These are phyloP conservation scores for Mariannaea elegans DNA, from an alignment of 2,329 filamentous ascomycete genomes.

Conservation along the genomic window DNA sequence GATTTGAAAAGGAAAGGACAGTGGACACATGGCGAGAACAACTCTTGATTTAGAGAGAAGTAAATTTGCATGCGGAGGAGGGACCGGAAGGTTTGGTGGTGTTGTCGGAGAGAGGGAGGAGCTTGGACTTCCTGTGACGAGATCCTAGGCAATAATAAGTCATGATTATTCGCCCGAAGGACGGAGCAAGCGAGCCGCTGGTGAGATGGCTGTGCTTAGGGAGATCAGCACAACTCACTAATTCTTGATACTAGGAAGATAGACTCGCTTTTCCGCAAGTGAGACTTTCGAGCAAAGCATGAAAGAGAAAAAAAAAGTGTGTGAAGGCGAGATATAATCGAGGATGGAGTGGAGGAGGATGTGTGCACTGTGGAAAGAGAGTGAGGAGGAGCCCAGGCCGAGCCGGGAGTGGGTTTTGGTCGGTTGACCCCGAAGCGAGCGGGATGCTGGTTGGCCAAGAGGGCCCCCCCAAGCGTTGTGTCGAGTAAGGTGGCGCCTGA, in stretches of 20 bases:
- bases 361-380: neutral
- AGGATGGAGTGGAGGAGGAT: neutral
- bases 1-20: neutral
- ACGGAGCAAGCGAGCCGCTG: neutral
- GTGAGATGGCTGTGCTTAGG: constrained; percentile 16
- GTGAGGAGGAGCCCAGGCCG: constrained; percentile 15
- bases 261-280: too few relatives aligned
- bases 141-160: constrained; percentile 19
- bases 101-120: constrained; percentile 15
- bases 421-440: constrained; percentile 16
- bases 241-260: too few relatives aligned
- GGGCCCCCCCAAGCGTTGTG: too few relatives aligned
- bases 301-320: neutral
- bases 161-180: constrained; percentile 16
- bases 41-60: neutral
- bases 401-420: constrained; percentile 10
- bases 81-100: constrained; percentile 5
- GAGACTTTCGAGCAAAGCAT: neutral
- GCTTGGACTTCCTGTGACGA: constrained; percentile 10
- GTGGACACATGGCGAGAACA: neutral
- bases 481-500: constrained; percentile 7
- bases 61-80: neutral
- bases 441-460: constrained; percentile 4
- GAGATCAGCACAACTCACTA: neutral
- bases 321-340: neutral